Base-by-base conservation (phyloP, 345 rosid genomes). In the Dipteronia dyeriana region DNA sequence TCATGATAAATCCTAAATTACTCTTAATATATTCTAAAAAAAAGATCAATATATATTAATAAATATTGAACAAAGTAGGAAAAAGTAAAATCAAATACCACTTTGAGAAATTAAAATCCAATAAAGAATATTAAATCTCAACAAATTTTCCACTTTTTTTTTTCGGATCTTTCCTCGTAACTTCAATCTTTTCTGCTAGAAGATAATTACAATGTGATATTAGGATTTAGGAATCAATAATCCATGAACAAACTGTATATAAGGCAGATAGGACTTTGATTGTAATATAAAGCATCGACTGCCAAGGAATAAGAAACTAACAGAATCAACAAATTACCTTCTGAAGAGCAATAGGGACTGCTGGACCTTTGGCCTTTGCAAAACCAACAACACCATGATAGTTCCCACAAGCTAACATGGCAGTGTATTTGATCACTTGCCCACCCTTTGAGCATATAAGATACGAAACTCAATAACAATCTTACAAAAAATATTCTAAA, bases 281-380 rank as follows among this genome's bases (percentile, higher is more conserved):
- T 16, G 43, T 3, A 62, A 43, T 45, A 23, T 45, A 26, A 17
- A 17, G 45, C 77, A 74, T 62, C 29, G 3, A 62, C 23, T 20
- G 43, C 68, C 1, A 19, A 19, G 3, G 5, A 73, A 73, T 43
- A 60, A 23, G 23, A 64, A 75, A 76, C 25, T 14, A 51, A 66
- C 63, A 80, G 17, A 47, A 71, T 41, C 20, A 66, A 10, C 12
- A 70, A 31, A 26, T 73, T 87, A 94, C 99, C 97, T 94, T 94
- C 80, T 94, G 97, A 65, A 91, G 84, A 43, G 99, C 99, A 82
- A 94, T 41, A 54, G 92, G 94, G 73, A 90, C 83, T 56, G 90
- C 86, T 13, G 93, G 89, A 67, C 88, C 97, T 87, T 90, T 95
- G 73, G 94, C 99, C 86, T 91, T 95, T 66, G 98, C 98, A 82